Evolutionary conservation across 768 basidiomycete genomes (phyloP), one percentile per base, ranked within the genome.

Genomic region (Phallus indusiatus): DNA sequence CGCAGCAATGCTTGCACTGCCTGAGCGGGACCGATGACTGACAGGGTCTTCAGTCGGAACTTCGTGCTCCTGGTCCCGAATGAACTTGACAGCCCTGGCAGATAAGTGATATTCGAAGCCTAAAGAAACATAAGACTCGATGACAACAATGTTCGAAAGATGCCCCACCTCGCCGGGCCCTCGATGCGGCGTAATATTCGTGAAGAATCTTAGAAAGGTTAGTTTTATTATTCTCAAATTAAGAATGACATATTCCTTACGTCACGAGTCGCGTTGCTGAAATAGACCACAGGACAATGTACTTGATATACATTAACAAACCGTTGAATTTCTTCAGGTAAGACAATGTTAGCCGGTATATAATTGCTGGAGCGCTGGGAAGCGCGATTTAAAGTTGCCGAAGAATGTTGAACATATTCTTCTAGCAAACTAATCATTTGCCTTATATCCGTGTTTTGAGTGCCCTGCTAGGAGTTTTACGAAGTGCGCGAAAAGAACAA

Each of bases 271-370:
- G 81, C 78, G 66, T 83, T 84, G 65, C 85, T 86, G 74, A 93
- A 76, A 65, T 83, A 84, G 50, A 95, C 77, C 52, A 82, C 86
- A 0, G 93, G 94, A 61, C 82, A 87, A 70, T 96, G 93, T 16
- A 93, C 79, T 66, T 95, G 90, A 67, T 94, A 91, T 22, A 94
- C 91, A 65, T 94, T 89, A 67, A 89, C 86, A 71, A 95, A 97
- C 61, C 84, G 81, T 1, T 79, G 80, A 87, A 83, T 86, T 65
- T 90, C 88, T 21, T 81, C 75, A 24, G 83, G 75, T 11, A 84
- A 82, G 35, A 86, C 78, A 48, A 81, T 78, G 64, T 86, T 84
- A 12, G 83, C 76, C 33, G 86, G 84, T 71, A 88, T 81, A 58
- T 82, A 49, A 46, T 54, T 74, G 46, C 50, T 51, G 8, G 36